Conservation (phyloP, 352 stramenopile species). For the Pythium chondricola region DNA sequence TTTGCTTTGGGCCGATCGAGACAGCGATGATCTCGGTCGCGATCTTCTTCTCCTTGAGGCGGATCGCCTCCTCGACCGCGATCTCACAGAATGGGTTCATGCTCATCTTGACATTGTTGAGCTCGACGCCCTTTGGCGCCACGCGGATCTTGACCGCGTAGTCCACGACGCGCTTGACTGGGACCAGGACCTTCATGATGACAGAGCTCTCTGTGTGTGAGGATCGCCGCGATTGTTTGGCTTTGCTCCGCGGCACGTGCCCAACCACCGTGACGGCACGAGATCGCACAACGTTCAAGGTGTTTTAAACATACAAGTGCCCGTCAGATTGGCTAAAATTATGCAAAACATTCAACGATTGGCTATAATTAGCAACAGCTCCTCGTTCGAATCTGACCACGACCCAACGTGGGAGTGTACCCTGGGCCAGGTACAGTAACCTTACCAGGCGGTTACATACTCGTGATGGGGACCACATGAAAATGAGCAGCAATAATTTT, state of each 20-base stretch:
- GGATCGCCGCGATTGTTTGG: too few relatives aligned
- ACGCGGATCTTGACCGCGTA: conserved; percentile 99
- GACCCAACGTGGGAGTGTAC: conserved; percentile 12
- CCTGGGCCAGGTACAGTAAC: conserved; percentile 3
- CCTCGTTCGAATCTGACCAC: conserved; percentile 17
- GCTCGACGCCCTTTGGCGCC: conserved; percentile 90
- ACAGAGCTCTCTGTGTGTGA: not conserved
- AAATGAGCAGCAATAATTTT: too few relatives aligned
- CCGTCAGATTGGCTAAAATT: conserved; percentile 3
- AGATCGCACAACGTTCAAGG: too few relatives aligned
- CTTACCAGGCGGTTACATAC: not conserved
- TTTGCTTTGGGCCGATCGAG: conserved; percentile 96
- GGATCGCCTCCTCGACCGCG: conserved; percentile 96
- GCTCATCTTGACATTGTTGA: conserved; percentile 99
- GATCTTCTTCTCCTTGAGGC: conserved; percentile 97
- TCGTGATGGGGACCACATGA: too few relatives aligned
- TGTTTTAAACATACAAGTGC: conserved; percentile 16
- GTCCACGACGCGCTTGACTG: conserved; percentile 96
- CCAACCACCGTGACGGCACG: too few relatives aligned
- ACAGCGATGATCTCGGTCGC: conserved; percentile 94
- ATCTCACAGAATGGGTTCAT: conserved; percentile 99
- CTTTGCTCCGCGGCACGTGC: conserved; percentile 7
- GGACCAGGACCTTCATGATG: conserved; percentile 91
- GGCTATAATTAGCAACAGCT: conserved; percentile 5
- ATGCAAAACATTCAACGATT: conserved; percentile 3